Base-by-base conservation (phyloP, 305 asterid genomes). In the Fraxinus sp. region DNA sequence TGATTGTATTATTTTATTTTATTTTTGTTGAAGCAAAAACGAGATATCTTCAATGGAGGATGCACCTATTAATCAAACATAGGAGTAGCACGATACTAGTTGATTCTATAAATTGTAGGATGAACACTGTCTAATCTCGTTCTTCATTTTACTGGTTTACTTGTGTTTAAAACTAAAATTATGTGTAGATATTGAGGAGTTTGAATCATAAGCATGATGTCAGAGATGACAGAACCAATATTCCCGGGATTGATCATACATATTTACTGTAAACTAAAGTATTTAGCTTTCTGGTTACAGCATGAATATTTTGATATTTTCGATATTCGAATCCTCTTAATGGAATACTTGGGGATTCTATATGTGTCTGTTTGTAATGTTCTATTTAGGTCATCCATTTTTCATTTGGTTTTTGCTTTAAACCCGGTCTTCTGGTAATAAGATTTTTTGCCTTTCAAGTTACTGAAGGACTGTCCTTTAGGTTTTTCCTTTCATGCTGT, bases 401-500 rank as follows among this genome's bases (percentile, higher is more conserved):
- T 2, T 68, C 74, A 26, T 68, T 28, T 68, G 9, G 37, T 30
- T 66, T 11, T 26, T 28, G 18, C 74, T 68, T 28, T 62, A 26
- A 62, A 62, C 71, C 71, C 22, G 32, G 32, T 22, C 71, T 57
- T 57, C 26, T 22, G 71, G 22, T 62, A 8, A 20, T 7, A 22
- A 59, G 71, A 59, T 20, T 7, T 59, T 22, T 59, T 59, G 13
- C 41, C 5, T 30, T 66, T 41, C 14, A 72, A 75, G 70, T n/a
- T 71, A 8, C 75, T 18, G 78, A 24, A 68, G 24, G 20, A 71
- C 28, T 57, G 81, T 74, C 39, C 37, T 68, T 77, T 22, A 41
- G 74, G 18, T 49, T 73, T 72, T 85, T 70, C 33, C 26, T 83
- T 82, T 78, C 79, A 32, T 55, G 86, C 41, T 26, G 37, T 79